phyloP scores from a whole-genome alignment of 768 basidiomycete genomes.

The Agrocybe praecox region DNA sequence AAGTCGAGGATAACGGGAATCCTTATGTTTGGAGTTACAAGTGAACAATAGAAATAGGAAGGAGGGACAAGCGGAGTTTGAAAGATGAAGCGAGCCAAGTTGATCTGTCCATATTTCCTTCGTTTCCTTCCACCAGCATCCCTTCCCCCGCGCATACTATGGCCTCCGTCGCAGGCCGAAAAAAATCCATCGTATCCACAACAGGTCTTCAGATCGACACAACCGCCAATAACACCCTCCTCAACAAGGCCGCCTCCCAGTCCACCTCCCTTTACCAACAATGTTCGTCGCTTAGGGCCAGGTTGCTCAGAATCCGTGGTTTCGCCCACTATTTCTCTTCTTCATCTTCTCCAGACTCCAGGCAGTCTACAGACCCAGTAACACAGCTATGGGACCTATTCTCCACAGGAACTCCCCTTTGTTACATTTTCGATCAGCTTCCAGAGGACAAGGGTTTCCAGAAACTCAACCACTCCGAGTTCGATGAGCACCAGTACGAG shows the following conservation, averaged over 20 bases:
- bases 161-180: slow-evolving; percentile 67
- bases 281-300: slow-evolving; percentile 77
- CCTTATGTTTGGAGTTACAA: slow-evolving; percentile 3
- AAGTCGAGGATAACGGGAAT: no score
- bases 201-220: slow-evolving; percentile 71
- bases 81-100: slow-evolving; percentile 22
- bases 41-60: slow-evolving; percentile 18
- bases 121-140: slow-evolving; percentile 19
- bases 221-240: slow-evolving; percentile 79
- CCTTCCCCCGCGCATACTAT: slow-evolving; percentile 34
- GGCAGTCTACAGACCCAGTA: slow-evolving; percentile 89
- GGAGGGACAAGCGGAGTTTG: slow-evolving; percentile 22
- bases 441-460: slow-evolving; percentile 62
- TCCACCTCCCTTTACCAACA: slow-evolving; percentile 91
- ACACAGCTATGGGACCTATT: slow-evolving; percentile 94
- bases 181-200: slow-evolving; percentile 76
- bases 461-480: slow-evolving; percentile 64
- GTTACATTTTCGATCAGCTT: slow-evolving; percentile 95
- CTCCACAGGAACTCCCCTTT: slow-evolving; percentile 89
- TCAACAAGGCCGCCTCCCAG: slow-evolving; percentile 88
- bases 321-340: slow-evolving; percentile 73
- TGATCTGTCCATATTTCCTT: slow-evolving; percentile 16
- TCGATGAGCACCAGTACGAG: slow-evolving; percentile 66
- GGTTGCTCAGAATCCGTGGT: slow-evolving; percentile 76
- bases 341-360: slow-evolving; percentile 56